Base-by-base conservation (phyloP, 2,329 filamentous ascomycete genomes). In the Fusarium buxicola region DNA sequence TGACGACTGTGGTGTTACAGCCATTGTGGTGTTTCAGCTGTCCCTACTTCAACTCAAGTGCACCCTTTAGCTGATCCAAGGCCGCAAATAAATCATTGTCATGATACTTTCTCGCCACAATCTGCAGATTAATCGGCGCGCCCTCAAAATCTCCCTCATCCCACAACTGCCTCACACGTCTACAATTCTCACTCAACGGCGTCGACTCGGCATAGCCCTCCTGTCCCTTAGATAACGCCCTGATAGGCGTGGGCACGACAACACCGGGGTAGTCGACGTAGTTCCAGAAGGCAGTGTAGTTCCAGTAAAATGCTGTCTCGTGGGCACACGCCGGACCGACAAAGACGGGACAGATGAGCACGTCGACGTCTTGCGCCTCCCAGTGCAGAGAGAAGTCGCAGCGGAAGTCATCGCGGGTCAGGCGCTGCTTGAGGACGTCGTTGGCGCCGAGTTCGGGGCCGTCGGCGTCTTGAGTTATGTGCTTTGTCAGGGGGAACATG, bases 251-350 rank as follows among this genome's bases (percentile, higher is more conserved):
- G 1, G 76, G 76, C 0, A 78, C 32, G 0, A 75, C 74, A 0
- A 71, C 71, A 0, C 71, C 75, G 0, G 76, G 75, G 13, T 73
- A 76, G 40, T 78, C 76, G 2, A 77, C 60, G 15, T 76, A 74
- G 24, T 77, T 77, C 64, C 70, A 78, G 7, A 76, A 65, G 6
- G 74, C 72, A 0, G 75, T 77, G 51, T 78, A 76, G 16, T 75
- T 73, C 73, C 74, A 77, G 49, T 76, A 71, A 1, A 72, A 65
- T 1, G 71, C 65, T 3, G 75, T 76, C 11, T 78, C 75, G 38
- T 78, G 77, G 2, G 59, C 55, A 8, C 70, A 66, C 0, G 77
- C 77, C 0, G 76, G 74, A 1, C 74, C 60, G 8, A 65, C 45
- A 2, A 65, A 65, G 0, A 49, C 60, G 0, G 60, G 62, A 0